These are phyloP conservation scores for Tylopilus sp. DNA, from an alignment of 768 basidiomycete genomes.

Conservation along the genomic window DNA sequence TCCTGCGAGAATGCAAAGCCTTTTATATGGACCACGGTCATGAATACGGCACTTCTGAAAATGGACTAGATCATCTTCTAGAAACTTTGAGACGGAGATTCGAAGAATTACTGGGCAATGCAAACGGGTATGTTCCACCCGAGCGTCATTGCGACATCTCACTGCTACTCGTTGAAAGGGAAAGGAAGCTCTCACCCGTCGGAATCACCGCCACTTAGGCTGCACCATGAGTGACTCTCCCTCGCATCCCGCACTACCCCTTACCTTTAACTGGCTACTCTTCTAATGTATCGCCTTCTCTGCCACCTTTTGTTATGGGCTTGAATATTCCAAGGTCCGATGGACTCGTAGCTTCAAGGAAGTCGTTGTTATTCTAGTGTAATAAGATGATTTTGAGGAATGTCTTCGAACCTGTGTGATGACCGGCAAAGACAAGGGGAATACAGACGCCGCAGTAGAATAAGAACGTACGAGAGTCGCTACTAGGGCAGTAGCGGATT, in stretches of 20 bases:
- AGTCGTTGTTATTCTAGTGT: background rate
- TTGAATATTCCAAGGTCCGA: too few relatives aligned
- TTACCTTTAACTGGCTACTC: background rate
- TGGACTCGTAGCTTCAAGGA: too few relatives aligned
- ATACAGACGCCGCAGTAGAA: too few relatives aligned
- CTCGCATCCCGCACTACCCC: background rate
- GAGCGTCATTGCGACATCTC: background rate
- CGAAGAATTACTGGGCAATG: constrained; percentile 29
- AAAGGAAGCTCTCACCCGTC: constrained; percentile 18
- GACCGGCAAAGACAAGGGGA: too few relatives aligned
- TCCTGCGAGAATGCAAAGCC: constrained; percentile 57
- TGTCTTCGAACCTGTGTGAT: too few relatives aligned
- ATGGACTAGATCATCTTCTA: constrained; percentile 10
- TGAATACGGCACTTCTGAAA: constrained; percentile 11
- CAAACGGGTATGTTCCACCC: constrained; percentile 18
- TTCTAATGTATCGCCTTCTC: background rate
- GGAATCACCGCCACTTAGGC: constrained; percentile 3
- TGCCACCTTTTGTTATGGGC: background rate
- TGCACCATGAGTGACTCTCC: background rate
- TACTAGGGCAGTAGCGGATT: too few relatives aligned
- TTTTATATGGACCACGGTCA: constrained; percentile 59
- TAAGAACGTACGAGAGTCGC: too few relatives aligned
- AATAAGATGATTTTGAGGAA: background rate
- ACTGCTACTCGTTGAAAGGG: constrained; percentile 12
- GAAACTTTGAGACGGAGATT: constrained; percentile 19